These are phyloP conservation scores for Remersonia thermophila DNA, from an alignment of 2,329 filamentous ascomycete species.

Conservation along the genomic window DNA sequence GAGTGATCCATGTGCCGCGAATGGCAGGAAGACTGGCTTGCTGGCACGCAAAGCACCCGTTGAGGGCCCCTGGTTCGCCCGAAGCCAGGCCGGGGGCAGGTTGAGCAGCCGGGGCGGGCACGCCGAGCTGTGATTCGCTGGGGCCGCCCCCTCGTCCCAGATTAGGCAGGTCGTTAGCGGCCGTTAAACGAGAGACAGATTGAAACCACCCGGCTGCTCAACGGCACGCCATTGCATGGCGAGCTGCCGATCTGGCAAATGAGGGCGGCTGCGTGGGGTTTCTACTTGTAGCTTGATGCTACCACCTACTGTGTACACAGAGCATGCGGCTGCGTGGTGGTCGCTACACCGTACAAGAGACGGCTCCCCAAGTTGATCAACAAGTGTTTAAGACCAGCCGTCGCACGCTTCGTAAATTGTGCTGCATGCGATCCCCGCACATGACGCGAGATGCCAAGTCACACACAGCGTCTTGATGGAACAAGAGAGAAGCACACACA, in stretches of 20 bases:
- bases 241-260: conserved; percentile 7
- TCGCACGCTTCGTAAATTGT: too few relatives aligned
- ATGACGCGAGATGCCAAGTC: too few relatives aligned
- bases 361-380: too few relatives aligned
- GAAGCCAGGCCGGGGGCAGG: too few relatives aligned
- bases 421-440: too few relatives aligned
- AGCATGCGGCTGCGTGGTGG: too few relatives aligned
- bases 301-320: too few relatives aligned
- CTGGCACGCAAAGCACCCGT: conserved; percentile 2
- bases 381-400: too few relatives aligned
- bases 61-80: too few relatives aligned
- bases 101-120: not conserved
- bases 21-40: not conserved
- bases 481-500: too few relatives aligned
- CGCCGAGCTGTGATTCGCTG: conserved; percentile 14
- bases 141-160: conserved; percentile 10
- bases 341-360: too few relatives aligned
- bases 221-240: not conserved
- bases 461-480: too few relatives aligned
- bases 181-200: conserved; percentile 6
- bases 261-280: not conserved
- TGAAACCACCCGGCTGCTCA: not conserved
- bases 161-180: conserved; percentile 18
- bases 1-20: conserved; percentile 5
- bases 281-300: conserved; percentile 1